Evolutionary conservation across 441 rosid genomes (phyloP), one percentile per base, ranked within the genome.

Genomic region (Gossypium gossypioides): DNA sequence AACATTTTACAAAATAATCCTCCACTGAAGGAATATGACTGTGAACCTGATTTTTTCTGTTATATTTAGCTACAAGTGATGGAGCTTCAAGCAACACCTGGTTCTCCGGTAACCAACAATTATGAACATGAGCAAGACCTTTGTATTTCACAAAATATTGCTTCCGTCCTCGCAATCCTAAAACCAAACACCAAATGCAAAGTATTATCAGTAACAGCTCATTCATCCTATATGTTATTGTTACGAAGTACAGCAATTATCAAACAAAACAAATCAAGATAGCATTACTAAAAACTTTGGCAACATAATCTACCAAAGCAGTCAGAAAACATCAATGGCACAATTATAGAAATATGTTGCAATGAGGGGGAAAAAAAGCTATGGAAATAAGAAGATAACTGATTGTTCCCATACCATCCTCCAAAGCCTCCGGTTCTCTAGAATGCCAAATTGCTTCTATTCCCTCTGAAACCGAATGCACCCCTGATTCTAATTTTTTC

Each of bases 71-170:
- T 74, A 81, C 61, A 68, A 84, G 86, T 2, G 73, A 76, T 56
- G 85, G 84, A 75, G 81, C 86, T 79, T 84, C 82, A 72, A 66
- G 71, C 62, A 74, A 72, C 34, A 50, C 16, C 29, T 74, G 24
- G 25, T 21, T 72, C 57, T 81, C 84, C 32, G 76, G 58, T 56
- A 81, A 24, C 82, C 82, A 82, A 19, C 42, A 72, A 72, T 79
- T 82, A 69, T 82, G 81, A 69, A 77, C 71, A 76, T 76, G 85
- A 27, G 82, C 77, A 68, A 82, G 82, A 76, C 82, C 85, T 74
- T 76, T 66, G 72, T 79, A 79, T 66, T 82, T 77, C 29, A 82
- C 82, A 64, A 76, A 77, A 74, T 78, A 77, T 56, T 79, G 78
- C 68, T 72, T 77, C 68, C 42, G 72, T 71, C 25, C 74, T 69